Base-by-base conservation (phyloP, 2,329 filamentous ascomycete genomes). In the Trichoderma sp. region DNA sequence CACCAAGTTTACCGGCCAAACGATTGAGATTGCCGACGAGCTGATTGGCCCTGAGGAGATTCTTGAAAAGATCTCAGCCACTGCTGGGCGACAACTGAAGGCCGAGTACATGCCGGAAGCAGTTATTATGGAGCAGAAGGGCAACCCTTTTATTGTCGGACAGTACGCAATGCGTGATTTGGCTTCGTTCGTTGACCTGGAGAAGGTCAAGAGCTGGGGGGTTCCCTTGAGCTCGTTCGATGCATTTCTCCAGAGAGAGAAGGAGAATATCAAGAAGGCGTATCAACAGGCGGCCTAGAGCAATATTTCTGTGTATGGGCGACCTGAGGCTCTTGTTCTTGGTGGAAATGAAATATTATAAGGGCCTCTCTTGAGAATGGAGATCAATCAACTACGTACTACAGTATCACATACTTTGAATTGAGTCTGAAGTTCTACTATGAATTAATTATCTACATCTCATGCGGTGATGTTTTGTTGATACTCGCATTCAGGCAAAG, bases 1-100 rank as follows among this genome's bases (percentile, higher is more conserved):
- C 0, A 76, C 16, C 5, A 67, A 76, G 51, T 87, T 84, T 69
- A 59, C 79, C 32, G 74, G 72, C n/a, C 73, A 80, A 69, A 79
- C 78, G 39, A 76, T 87, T 24, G 72, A 74, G 13, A 71, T 85
- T 13, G 81, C 77, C 0, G 80, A 82, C 0, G 81, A 86, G 68
- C 72, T 79, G 54, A 59, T 83, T 34, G 75, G 73, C 0, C 69
- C 78, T 1, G 77, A 79, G 2, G 72, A 81, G 5, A 72, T 85
- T 0, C 55, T 83, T 28, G 71, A 71, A 7, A 74, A 77, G 49
- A 71, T 87, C 8, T 77, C 77, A 0, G 66, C 72, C 16, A 79
- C 76, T 0, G 74, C 74, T 0, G 79, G 81, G 1, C 73, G 78
- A 59, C 69, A 80, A 16, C 67, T 86, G 7, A 74, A 77, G 70